Conservation (phyloP, 441 rosid genomes). For the Iberis amara region DNA sequence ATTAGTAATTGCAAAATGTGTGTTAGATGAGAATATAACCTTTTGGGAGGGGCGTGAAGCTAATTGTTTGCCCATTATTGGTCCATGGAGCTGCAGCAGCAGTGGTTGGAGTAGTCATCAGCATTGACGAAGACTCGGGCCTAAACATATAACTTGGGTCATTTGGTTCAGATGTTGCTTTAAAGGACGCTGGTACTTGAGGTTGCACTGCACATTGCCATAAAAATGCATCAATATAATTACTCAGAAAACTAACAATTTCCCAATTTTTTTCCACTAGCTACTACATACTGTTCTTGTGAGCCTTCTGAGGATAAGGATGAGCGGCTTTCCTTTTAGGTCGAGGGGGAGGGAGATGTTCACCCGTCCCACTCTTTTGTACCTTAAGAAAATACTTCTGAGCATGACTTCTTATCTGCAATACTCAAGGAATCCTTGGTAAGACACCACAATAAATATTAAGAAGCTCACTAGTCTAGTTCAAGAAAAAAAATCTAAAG, state of each 20-base stretch:
- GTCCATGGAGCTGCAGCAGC: conserved; percentile 53
- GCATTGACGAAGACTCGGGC: conserved; percentile 62
- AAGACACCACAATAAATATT: conserved; percentile 1
- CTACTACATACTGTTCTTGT: conserved; percentile 46
- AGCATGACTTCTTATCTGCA: conserved; percentile 87
- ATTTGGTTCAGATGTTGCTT: conserved; percentile 44
- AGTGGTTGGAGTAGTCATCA: conserved; percentile 42
- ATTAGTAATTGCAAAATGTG: neutral
- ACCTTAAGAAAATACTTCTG: conserved; percentile 89
- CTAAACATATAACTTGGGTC: conserved; percentile 47
- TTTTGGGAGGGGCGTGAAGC: conserved; percentile 46
- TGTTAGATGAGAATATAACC: conserved; percentile 33
- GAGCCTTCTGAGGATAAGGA: conserved; percentile 88
- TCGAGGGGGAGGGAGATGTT: conserved; percentile 90
- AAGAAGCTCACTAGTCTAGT: conserved; percentile 8
- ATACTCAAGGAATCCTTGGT: neutral
- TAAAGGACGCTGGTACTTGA: conserved; percentile 53
- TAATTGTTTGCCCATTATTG: conserved; percentile 46
- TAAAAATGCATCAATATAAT: conserved; percentile 10
- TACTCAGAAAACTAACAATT: conserved; percentile 5
- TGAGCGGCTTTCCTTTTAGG: conserved; percentile 90
- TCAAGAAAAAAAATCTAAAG: conserved; percentile 4
- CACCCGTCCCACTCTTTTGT: conserved; percentile 81
- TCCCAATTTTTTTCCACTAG: neutral
- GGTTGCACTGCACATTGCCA: conserved; percentile 39